Conservation (phyloP, 2,329 filamentous ascomycete genomes). For the Hypoxylon sp. region DNA sequence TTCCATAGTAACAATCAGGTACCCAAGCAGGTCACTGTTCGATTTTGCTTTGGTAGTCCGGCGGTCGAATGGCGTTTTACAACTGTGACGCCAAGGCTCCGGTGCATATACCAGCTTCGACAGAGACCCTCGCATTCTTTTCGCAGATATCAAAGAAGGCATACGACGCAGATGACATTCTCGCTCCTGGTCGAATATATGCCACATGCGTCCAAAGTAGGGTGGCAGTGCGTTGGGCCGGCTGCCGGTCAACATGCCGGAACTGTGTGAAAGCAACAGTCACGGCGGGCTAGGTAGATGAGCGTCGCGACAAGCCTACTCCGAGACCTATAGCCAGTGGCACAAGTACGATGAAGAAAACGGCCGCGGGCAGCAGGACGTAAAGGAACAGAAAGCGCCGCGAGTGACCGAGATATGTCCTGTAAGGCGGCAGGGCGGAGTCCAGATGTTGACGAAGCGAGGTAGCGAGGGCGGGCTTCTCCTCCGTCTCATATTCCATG, state of each 20-base stretch:
- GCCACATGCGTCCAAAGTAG: slow-evolving; percentile 75
- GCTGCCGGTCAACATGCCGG: slow-evolving; percentile 63
- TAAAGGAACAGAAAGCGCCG: slow-evolving; percentile 39
- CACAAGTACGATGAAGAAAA: slow-evolving; percentile 37
- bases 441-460: slow-evolving; percentile 34
- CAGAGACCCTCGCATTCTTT: slow-evolving; percentile 61
- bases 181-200: slow-evolving; percentile 62
- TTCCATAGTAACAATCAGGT: slow-evolving; percentile 54
- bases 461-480: slow-evolving; percentile 13
- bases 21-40: slow-evolving; percentile 58
- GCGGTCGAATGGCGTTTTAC: slow-evolving; percentile 72
- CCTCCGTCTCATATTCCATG: not conserved
- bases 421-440: slow-evolving; percentile 37
- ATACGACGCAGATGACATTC: slow-evolving; percentile 72
- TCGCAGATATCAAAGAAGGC: slow-evolving; percentile 70
- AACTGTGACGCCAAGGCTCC: slow-evolving; percentile 64
- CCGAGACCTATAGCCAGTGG: slow-evolving; percentile 43
- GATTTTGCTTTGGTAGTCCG: slow-evolving; percentile 53
- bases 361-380: slow-evolving; percentile 34
- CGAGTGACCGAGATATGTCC: slow-evolving; percentile 39
- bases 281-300: slow-evolving; percentile 12
- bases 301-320: slow-evolving; percentile 37
- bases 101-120: slow-evolving; percentile 52
- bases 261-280: slow-evolving; percentile 38
- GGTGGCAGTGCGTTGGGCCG: slow-evolving; percentile 75